Conservation (phyloP, 257 asterid species). For the Solanum clarkiae region DNA sequence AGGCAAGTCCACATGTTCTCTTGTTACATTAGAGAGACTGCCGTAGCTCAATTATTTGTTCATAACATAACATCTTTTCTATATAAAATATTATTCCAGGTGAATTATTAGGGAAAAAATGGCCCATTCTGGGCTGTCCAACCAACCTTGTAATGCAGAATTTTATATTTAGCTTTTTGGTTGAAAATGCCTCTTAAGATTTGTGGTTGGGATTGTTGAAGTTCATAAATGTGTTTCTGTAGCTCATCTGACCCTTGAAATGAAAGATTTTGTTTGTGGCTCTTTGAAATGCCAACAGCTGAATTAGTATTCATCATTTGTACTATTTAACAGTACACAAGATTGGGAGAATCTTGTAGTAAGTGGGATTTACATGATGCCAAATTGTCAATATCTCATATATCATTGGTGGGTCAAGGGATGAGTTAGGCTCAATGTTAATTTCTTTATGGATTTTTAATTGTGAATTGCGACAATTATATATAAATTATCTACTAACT, state of each 20-base stretch:
- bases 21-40: too few species aligned
- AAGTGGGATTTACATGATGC: neutral
- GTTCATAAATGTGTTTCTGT: neutral
- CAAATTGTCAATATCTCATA: neutral
- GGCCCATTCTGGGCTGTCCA: neutral
- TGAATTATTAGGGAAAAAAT: neutral
- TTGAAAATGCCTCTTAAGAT: neutral
- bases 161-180: neutral
- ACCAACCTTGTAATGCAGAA: neutral
- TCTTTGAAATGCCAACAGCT: neutral
- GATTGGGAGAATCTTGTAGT: neutral
- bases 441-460: too few species aligned
- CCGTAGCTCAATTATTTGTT: constrained; percentile 3
- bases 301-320: neutral
- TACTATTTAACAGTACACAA: neutral
- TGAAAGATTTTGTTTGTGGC: neutral
- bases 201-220: neutral
- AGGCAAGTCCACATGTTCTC: neutral
- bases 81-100: neutral
- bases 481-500: too few species aligned
- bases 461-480: too few species aligned
- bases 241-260: neutral
- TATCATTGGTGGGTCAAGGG: too few species aligned
- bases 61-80: neutral
- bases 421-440: too few species aligned